Conservation (phyloP, 306 rosid species). For the Prunus mume region DNA sequence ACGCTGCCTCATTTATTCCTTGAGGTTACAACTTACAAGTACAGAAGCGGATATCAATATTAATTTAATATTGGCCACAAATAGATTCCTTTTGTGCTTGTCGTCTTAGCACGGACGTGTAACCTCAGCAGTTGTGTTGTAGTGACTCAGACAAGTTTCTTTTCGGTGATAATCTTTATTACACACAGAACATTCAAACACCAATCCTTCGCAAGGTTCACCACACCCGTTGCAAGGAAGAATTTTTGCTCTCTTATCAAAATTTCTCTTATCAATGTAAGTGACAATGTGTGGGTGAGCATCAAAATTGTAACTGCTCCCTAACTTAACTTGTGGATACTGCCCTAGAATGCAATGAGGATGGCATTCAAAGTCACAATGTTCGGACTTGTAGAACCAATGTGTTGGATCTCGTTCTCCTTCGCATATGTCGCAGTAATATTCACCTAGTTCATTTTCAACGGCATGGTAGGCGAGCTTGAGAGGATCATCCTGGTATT, state of each 20-base stretch:
- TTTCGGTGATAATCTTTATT: too few species aligned
- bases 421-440: background rate
- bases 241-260: background rate
- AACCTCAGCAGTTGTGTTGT: too few species aligned
- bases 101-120: too few species aligned
- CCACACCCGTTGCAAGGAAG: background rate
- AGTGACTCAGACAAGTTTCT: too few species aligned
- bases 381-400: background rate
- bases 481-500: too few species aligned
- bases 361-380: background rate
- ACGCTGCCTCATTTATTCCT: too few species aligned
- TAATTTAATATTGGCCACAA: too few species aligned
- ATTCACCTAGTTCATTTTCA: background rate
- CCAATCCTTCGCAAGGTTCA: background rate
- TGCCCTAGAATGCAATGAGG: background rate
- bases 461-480: background rate
- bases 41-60: too few species aligned
- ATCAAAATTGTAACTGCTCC: background rate
- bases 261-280: background rate
- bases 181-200: too few species aligned
- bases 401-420: background rate
- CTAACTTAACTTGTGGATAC: background rate
- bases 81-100: too few species aligned
- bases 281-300: background rate
- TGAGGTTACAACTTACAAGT: too few species aligned